A percentile compares a stretch with the other conserved stretches of the same genome.
phyloP scores from a whole-genome alignment of 495 filamentous ascomycete genomes.

The Penicillium paradoxum region DNA sequence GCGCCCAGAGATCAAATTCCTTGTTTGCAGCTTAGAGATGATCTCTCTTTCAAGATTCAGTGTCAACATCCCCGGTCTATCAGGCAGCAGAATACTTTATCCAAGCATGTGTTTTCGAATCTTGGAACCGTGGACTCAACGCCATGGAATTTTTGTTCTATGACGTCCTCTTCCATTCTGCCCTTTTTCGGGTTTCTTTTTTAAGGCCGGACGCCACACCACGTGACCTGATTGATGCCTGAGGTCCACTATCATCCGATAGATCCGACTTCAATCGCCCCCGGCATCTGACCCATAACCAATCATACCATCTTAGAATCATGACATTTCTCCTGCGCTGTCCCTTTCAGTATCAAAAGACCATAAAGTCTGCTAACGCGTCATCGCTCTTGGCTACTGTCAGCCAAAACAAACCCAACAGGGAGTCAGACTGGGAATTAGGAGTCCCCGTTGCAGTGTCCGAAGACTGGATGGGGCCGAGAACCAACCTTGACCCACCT shows the following conservation, averaged over 20 bases:
- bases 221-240: neutral
- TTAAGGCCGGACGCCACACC: neutral
- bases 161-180: neutral
- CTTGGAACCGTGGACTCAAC: too few relatives aligned
- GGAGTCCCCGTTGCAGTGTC: neutral
- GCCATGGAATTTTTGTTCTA: neutral
- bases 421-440: neutral
- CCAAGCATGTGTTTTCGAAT: too few relatives aligned
- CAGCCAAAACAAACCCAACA: neutral
- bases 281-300: neutral
- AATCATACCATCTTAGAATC: neutral
- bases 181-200: conserved; percentile 1
- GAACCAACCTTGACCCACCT: neutral
- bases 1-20: too few relatives aligned
- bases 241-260: neutral
- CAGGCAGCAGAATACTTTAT: too few relatives aligned
- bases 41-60: too few relatives aligned
- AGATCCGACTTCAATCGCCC: neutral
- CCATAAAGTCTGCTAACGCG: neutral
- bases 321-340: neutral
- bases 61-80: too few relatives aligned
- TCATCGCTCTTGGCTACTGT: conserved; percentile 1
- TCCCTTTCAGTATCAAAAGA: neutral
- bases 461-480: neutral
- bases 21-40: too few relatives aligned